Percentiles rank a stretch among this genome's conserved stretches.
Conservation (phyloP, 1,139 yeast genomes). For the Hyphopichia pseudoburtonii region DNA sequence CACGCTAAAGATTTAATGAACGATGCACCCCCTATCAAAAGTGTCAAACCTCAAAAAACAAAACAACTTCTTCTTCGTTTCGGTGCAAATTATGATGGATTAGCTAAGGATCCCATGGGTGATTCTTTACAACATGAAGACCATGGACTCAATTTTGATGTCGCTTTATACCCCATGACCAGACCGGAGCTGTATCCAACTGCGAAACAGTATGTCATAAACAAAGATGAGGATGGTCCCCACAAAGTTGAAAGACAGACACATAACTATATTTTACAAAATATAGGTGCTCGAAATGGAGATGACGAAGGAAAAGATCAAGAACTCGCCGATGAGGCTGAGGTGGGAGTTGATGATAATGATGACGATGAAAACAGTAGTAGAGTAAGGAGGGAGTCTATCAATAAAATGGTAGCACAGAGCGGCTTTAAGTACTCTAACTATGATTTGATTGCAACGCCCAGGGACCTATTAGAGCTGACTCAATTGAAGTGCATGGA, state of each 20-base stretch:
- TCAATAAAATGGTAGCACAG: slow-evolving; percentile 19
- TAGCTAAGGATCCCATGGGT: too few relatives aligned
- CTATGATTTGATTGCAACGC: slow-evolving; percentile 34
- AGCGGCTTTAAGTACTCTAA: slow-evolving; percentile 71
- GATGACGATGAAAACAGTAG: slow-evolving; percentile 19
- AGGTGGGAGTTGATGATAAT: slow-evolving; percentile 17
- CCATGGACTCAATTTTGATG: slow-evolving; percentile 33
- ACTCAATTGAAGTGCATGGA: slow-evolving; percentile 44
- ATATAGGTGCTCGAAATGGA: slow-evolving; percentile 7
- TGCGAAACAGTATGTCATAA: slow-evolving; percentile 33
- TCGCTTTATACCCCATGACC: slow-evolving; percentile 68
- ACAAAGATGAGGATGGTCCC: slow-evolving; percentile 8
- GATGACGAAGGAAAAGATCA: slow-evolving; percentile 5
- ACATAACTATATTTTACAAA: slow-evolving; percentile 20
- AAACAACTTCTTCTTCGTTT: slow-evolving; percentile 41
- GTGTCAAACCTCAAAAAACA: slow-evolving; percentile 35
- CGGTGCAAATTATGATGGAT: slow-evolving; percentile 26
- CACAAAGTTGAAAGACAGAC: slow-evolving; percentile 20
- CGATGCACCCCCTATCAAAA: slow-evolving; percentile 28
- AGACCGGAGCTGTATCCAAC: slow-evolving; percentile 40
- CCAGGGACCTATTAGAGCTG: slow-evolving; percentile 43
- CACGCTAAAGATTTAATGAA: slow-evolving; percentile 14
- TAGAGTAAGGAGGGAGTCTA: slow-evolving; percentile 16
- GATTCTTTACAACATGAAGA: too few relatives aligned
- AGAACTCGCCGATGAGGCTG: slow-evolving; percentile 6